phyloP scores from a whole-genome alignment of 768 basidiomycete species.

The Podaxis mareebaensis region DNA sequence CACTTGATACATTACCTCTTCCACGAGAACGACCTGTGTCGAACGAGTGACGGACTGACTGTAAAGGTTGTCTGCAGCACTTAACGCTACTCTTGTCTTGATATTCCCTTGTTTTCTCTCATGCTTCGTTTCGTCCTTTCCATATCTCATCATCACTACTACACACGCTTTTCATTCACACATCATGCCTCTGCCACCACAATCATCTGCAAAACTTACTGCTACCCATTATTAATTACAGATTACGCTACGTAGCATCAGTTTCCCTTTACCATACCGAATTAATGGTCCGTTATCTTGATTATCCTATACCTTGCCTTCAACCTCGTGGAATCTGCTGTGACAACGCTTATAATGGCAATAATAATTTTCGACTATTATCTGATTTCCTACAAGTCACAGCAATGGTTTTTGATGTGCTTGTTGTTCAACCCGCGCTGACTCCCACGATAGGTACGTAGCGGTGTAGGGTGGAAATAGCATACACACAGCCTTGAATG shows the following conservation, averaged over 20 bases:
- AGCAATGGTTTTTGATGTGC: neutral
- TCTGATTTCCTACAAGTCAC: neutral
- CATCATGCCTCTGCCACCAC: neutral
- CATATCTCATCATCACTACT: slow-evolving; percentile 9
- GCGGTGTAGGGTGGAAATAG: slow-evolving; percentile 1
- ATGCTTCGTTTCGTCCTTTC: neutral
- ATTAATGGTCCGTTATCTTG: slow-evolving; percentile 2
- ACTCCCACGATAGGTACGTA: neutral
- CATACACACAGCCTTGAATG: neutral
- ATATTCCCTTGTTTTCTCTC: neutral
- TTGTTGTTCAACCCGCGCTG: neutral
- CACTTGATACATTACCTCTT: neutral
- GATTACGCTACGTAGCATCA: neutral
- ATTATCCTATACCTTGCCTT: neutral
- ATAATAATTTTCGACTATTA: neutral
- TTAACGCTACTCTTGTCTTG: neutral
- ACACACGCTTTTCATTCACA: slow-evolving; percentile 1
- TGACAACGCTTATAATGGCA: neutral
- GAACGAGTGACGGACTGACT: neutral
- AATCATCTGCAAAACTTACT: neutral
- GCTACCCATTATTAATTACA: slow-evolving; percentile 10
- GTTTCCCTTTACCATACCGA: neutral
- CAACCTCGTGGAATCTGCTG: neutral
- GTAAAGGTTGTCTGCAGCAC: neutral
- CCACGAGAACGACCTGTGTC: neutral